Conservation (phyloP, 345 rosid genomes). For the Streptanthus diversifolius region DNA sequence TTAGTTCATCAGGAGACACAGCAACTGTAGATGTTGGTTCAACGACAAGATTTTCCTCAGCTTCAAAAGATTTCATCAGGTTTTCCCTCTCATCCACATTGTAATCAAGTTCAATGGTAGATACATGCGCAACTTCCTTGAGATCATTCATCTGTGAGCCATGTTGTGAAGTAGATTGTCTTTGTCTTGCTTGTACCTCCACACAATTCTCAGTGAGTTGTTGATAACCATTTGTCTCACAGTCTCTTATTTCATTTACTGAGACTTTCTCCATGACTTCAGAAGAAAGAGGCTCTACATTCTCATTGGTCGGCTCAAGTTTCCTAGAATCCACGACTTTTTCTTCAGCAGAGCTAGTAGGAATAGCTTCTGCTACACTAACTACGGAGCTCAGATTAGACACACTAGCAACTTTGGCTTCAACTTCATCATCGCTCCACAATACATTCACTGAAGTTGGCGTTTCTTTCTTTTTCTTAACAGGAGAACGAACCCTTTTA, state of each 20-base stretch:
- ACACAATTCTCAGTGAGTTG: neutral
- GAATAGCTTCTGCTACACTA: constrained; percentile 1
- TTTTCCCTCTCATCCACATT: constrained; percentile 4
- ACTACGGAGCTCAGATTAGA: constrained; percentile 14
- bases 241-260: neutral
- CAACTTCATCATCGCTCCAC: neutral
- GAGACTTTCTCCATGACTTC: constrained; percentile 14
- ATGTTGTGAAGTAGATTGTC: constrained; percentile 21
- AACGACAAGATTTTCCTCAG: constrained; percentile 13
- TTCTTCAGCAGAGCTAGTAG: constrained; percentile 20
- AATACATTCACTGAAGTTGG: constrained; percentile 7
- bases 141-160: constrained; percentile 15
- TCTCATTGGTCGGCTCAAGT: constrained; percentile 5
- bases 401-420: constrained; percentile 13
- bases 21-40: constrained; percentile 21
- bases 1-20: constrained; percentile 22
- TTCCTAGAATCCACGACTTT: neutral
- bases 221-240: constrained; percentile 21
- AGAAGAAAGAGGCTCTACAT: constrained; percentile 24
- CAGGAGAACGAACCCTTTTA: constrained; percentile 20
- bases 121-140: constrained; percentile 26
- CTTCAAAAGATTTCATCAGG: constrained; percentile 9
- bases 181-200: constrained; percentile 15
- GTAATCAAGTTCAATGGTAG: constrained; percentile 16
- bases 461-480: constrained; percentile 27